Conservation (phyloP, 768 basidiomycete species). For the Russula sp. region DNA sequence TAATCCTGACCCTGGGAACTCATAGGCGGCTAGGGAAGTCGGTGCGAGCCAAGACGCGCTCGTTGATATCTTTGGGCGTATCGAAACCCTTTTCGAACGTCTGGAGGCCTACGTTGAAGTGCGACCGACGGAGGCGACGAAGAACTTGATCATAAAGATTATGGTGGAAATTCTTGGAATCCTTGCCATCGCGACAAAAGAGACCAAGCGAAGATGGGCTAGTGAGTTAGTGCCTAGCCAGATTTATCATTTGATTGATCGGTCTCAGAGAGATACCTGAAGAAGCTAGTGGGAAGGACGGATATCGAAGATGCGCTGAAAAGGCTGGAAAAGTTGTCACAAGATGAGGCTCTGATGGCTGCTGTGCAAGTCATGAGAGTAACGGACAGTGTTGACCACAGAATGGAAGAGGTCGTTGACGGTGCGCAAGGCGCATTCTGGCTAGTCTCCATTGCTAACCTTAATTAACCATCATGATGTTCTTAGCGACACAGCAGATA, state of each 20-base stretch:
- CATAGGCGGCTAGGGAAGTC: constrained; percentile 1
- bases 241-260: neutral
- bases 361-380: neutral
- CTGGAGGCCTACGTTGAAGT: neutral
- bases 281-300: neutral
- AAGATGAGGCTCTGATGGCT: neutral
- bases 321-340: constrained; percentile 1
- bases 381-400: neutral
- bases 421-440: neutral
- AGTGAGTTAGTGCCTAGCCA: neutral
- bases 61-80: neutral
- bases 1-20: neutral
- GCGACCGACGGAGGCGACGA: neutral
- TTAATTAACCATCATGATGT: neutral
- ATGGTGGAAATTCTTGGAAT: constrained; percentile 2
- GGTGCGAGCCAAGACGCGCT: neutral
- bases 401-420: neutral
- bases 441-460: neutral
- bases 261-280: constrained; percentile 1
- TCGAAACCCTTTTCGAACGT: constrained; percentile 1
- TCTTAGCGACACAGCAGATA: neutral
- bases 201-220: neutral
- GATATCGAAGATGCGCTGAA: constrained; percentile 3
- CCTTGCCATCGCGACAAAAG: constrained; percentile 5
- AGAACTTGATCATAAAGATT: neutral